These are phyloP conservation scores for Nicotiana paniculata DNA, from an alignment of 257 asterid species.

Conservation along the genomic window DNA sequence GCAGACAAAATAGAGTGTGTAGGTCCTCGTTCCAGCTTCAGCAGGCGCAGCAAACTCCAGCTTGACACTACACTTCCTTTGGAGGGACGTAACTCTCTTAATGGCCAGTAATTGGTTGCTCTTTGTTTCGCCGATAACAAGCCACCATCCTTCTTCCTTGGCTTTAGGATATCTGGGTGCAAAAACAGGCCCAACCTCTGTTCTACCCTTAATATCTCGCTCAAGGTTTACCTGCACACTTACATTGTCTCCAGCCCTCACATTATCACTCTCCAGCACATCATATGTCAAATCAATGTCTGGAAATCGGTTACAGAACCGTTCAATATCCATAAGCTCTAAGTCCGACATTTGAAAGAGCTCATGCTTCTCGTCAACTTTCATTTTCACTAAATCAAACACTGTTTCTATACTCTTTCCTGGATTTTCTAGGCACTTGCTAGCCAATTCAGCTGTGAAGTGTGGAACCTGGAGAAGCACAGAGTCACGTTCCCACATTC, in stretches of 20 bases:
- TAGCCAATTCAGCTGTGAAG: slow-evolving; percentile 34
- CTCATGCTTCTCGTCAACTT: slow-evolving; percentile 31
- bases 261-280: slow-evolving; percentile 19
- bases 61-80: slow-evolving; percentile 27
- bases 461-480: slow-evolving; percentile 37
- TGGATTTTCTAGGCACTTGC: slow-evolving; percentile 31
- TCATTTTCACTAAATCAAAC: slow-evolving; percentile 36
- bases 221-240: slow-evolving; percentile 30
- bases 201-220: slow-evolving; percentile 32
- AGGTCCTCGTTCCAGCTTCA: slow-evolving; percentile 22
- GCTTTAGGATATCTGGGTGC: slow-evolving; percentile 33
- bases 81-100: slow-evolving; percentile 26
- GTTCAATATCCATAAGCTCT: slow-evolving; percentile 30
- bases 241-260: slow-evolving; percentile 21
- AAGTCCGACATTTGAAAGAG: slow-evolving; percentile 33
- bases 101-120: slow-evolving; percentile 35
- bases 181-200: slow-evolving; percentile 34
- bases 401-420: slow-evolving; percentile 32
- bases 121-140: slow-evolving; percentile 31
- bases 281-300: slow-evolving; percentile 32
- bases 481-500: slow-evolving; percentile 36
- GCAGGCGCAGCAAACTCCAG: slow-evolving; percentile 36
- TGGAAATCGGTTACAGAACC: slow-evolving; percentile 34
- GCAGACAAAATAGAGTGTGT: slow-evolving; percentile 30
- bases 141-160: slow-evolving; percentile 48